Base-by-base conservation (phyloP, 2,329 filamentous ascomycete genomes). In the Curvularia sp. region DNA sequence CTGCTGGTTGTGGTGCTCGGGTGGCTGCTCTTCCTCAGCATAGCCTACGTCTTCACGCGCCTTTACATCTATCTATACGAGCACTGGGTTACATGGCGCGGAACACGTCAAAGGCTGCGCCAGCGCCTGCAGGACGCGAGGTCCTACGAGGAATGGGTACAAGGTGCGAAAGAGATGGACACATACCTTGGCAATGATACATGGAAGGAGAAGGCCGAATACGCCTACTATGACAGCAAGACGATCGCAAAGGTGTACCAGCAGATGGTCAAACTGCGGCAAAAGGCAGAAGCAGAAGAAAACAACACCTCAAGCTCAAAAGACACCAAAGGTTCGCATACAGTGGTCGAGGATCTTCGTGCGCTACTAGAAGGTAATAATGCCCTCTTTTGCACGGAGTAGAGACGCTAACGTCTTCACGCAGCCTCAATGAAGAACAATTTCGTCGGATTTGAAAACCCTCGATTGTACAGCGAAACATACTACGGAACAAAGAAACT, bases 401-500 rank as follows among this genome's bases (percentile, higher is more conserved):
- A 10, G 30, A 12, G 0, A 4, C 13, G 18, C 54, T 56, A 52
- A 57, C 34, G 15, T 13, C 19, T 1, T 43, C 13, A 41, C 36
- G 10, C 19, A 53, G 92, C 91, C 13, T 98, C 93, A 74, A 90
- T 97, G 68, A 99, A 97, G 84, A 96, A 93, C 78, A 98, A 99
- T 74, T 99, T 98, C 78, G 92, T 92, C 18, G 95, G 95, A 0
- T 89, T 97, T 13, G 95, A 99, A 77, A 98, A 97, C 70, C 88
- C 94, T 9, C 86, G 92, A 53, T 80, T 99, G n/a, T 99, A 99
- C 76, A 96, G 92, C 70, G 93, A 98, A 79, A 96, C 94, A 3
- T 99, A 99, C 74, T 97, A 93, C 68, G 95, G 95, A 30, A 98
- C 95, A n/a, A 99, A 99, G 78, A 87, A 95, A 60, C 79, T 97